A percentile compares a stretch with the other conserved stretches of the same genome.
Evolutionary conservation across 2,329 filamentous ascomycete genomes (phyloP).

Genomic region (Verticillium zaregamsianum): DNA sequence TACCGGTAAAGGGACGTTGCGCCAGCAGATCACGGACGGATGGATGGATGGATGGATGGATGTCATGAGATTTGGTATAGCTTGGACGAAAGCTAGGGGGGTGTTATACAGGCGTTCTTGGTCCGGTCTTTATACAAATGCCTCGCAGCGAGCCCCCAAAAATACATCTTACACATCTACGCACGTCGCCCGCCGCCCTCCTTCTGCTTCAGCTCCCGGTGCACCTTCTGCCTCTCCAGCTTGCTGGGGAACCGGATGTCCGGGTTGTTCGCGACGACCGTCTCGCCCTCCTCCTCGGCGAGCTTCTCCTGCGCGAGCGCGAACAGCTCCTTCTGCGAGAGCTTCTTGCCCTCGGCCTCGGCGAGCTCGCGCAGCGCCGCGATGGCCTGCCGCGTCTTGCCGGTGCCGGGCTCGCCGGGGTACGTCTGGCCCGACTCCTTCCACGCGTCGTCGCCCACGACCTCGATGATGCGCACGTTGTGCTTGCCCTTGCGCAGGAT

Average conservation of each 20-base stretch:
- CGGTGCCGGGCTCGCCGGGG: conserved; percentile 48
- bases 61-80: neutral
- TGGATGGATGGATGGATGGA: neutral
- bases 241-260: conserved; percentile 31
- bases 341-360: conserved; percentile 20
- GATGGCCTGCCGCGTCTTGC: conserved; percentile 39
- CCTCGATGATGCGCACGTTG: conserved; percentile 57
- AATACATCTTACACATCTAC: neutral
- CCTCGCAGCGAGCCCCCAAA: neutral
- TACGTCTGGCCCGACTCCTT: conserved; percentile 42
- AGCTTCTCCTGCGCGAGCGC: conserved; percentile 21
- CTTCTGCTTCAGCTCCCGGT: conserved; percentile 4
- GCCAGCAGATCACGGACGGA: neutral
- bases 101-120: neutral
- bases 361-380: conserved; percentile 31
- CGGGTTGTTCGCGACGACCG: conserved; percentile 34
- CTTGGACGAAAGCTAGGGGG: neutral
- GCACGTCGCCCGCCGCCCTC: neutral
- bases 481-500: conserved; percentile 61
- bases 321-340: conserved; percentile 22
- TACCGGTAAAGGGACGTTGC: conserved; percentile 35
- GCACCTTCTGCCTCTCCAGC: conserved; percentile 5
- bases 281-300: conserved; percentile 12
- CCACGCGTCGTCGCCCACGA: conserved; percentile 55
- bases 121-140: neutral